Evolutionary conservation across 192 early-diverging fungal genomes (phyloP), one percentile per base, ranked within the genome.

Genomic region (Gorgonomyces haynaldii): DNA sequence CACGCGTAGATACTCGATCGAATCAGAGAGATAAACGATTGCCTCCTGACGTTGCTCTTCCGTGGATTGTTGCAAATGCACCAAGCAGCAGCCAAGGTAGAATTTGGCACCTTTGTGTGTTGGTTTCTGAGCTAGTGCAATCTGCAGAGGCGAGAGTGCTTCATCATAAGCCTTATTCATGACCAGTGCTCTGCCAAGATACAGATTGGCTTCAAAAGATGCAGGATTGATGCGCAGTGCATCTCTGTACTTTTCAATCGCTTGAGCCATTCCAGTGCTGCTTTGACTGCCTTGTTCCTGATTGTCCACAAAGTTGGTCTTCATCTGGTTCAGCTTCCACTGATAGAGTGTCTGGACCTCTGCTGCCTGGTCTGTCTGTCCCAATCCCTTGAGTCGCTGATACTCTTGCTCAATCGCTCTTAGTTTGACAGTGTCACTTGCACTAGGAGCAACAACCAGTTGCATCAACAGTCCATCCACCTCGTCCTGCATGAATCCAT

Each of bases 391-490:
- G 6, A 75, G 44, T 12, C 69, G 39, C 24, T 66, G 65, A 47
- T 62, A 75, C 40, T 75, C 72, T 19, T 24, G 63, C 31, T 72
- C 69, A 15, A 75, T 66, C 16, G 69, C 72, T 39, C 58, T 52
- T 0, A 75, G 24, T 52, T 68, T 62, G 1, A 36, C 34, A 1
- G 55, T 51, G 40, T 75, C 54, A 43, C 46, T 64, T 21, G 63
- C 60, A 42, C 24, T 35, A 22, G 37, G 51, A n/a, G 56, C 21
- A 6, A 74, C 53, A 0, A 61, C 69, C 3, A 75, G 57, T 8
- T 55, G 45, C 26, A 61, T 38, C 24, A 75, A 56, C 21, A 72
- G 46, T 4, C 72, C 72, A 3, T 65, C 50, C 2, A 72, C 64
- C 43, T 75, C 72, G 42, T 75, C 72, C 13, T 23, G 35, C 60